Evolutionary conservation across 257 asterid species (phyloP), one percentile per base, ranked within the genome.

Genomic region (Gentiana dahurica): DNA sequence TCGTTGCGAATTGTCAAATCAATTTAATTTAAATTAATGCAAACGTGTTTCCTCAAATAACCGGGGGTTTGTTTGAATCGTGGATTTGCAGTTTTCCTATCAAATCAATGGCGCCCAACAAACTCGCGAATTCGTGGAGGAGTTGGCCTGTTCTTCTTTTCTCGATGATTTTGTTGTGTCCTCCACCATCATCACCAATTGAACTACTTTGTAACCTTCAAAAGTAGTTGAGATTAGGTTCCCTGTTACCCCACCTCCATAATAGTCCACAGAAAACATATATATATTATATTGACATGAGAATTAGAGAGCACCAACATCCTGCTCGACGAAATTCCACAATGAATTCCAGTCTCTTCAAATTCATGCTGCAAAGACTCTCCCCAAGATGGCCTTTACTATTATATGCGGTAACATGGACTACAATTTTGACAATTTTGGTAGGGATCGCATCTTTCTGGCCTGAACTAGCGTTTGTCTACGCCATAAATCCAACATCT

Each of bases 381-480:
- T 77, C 69, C 0, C 76, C 77, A 0, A 56, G 94, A 71, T 65
- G 81, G 85, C 80, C 85, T 33, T 10, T 79, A 61, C 60, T 86
- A 13, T 24, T 79, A 58, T 81, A 86, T 71, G 94, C 94, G 46
- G 81, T 82, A 53, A 44, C 81, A 1, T 90, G 96, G 97, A 90
- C 95, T 55, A 46, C 84, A 33, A n/a, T 90, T 33, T 37, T 90
- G 12, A 86, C 93, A 34, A 58, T 65, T 4, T 68, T 77, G 56
- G 96, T 82, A 68, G 96, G 85, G 10, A 63, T 79, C 34, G 95
- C 92, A 1, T 89, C 97, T 0, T 89, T 89, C 57, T 60, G 84
- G 0, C 94, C 97, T 7, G 97, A 89, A 70, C 12, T 86, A 41
- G 95, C 95, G 10, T 89, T 89, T n/a, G 84, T 89, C n/a, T 81